Evolutionary conservation across 1,139 yeast genomes (phyloP), one percentile per base, ranked within the genome.

Genomic region (Debaryomyces sp.): DNA sequence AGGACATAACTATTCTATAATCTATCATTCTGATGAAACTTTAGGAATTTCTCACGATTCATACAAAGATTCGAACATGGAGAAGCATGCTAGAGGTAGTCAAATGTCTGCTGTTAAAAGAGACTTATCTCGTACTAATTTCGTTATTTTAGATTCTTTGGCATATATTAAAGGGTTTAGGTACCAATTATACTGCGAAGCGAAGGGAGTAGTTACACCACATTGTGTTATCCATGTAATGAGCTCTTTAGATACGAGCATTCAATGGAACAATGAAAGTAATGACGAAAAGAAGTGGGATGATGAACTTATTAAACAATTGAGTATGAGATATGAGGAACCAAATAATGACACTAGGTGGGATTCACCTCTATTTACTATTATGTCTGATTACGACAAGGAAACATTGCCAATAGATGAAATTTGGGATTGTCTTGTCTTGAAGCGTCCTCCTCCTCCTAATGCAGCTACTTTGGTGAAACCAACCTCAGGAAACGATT

Each of bases 131-230:
- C 77, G 85, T 41, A 75, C 78, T 26, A 85, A 81, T 27, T 78
- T 94, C 41, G 97, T 94, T 1, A 83, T 94, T 18, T 75, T 94
- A 49, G 99, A 94, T 66, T 81, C 95, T 2, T 73, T 91, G 62
- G 86, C 91, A 22, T 95, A 95, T 63, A 95, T 95, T 61, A 95
- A 94, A 63, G 99, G 99, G 0, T 91, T 91, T 63, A 75, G 99
- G 51, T 94, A 95, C 67, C 99, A 94, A 66, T 74, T 94, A 48
- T 91, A 84, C 66, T 91, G 98, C 66, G 99, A 94, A 64, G 94
- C 96, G 35, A 92, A 92, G 61, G 88, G 92, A 1, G 74, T 84
- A 26, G 78, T 83, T 13, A 91, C 98, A 1, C 87, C 95, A 1
- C 88, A 89, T 55, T 88, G 96, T 62, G 88, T 92, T 40, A 71